Base-by-base conservation (phyloP, 2,329 filamentous ascomycete genomes). In the Fusarium sp. region DNA sequence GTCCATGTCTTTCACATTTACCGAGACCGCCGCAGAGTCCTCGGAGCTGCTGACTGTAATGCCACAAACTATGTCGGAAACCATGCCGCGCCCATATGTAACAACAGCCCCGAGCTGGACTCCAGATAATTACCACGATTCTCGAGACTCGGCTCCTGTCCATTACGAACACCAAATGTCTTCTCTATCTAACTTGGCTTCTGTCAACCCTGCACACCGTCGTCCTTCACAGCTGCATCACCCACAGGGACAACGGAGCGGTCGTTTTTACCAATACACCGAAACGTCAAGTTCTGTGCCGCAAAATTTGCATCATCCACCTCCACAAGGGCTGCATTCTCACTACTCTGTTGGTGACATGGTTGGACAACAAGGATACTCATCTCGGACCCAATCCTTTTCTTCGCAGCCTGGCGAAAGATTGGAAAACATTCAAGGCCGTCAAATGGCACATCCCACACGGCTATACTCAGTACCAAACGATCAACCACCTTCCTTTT, bases 91-190 rank as follows among this genome's bases (percentile, higher is more conserved):
- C 24, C 67, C 67, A 42, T 71, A 70, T 49, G 30, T 48, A 57
- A 64, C 54, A 36, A 65, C 68, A 44, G 43, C 69, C 23, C 50
- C 59, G 30, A 54, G 50, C 46, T 69, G 68, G 71, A 54, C 46
- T 34, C 50, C 68, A 34, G 69, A 70, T 52, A 61, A 63, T 47
- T 65, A 58, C 42, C 66, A 69, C 19, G 40, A 46, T 51, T 52
- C 56, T 57, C 62, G 53, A 40, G 63, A 61, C 40, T 26, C 70
- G 62, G 38, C 65, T 70, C 46, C 76, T 55, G 56, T 71, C 40
- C 75, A 71, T 17, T 72, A 78, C 45, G 49, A 61, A 30, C 52
- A 69, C 23, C 73, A 70, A 47, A 60, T 74, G 7, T 76, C 75
- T 47, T 67, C 75, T 32, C 71, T 74, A 5, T 63, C 70, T 76